Conservation (phyloP, 768 basidiomycete species). For the Candolleomyces eurysporus region DNA sequence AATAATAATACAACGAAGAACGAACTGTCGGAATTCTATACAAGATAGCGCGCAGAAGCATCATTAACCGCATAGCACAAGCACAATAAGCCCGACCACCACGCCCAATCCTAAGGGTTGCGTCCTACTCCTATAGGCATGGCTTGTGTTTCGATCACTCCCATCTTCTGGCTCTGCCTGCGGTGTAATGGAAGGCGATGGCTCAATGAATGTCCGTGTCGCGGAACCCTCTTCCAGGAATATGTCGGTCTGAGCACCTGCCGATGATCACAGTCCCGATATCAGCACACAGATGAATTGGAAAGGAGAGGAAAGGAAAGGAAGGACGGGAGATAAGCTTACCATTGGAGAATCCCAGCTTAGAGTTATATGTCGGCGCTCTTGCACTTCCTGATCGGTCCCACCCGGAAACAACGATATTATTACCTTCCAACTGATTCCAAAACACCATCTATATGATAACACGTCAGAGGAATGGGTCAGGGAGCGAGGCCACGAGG, state of each 20-base stretch:
- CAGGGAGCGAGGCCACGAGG: background rate
- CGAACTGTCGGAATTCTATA: too few relatives aligned
- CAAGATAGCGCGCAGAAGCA: too few relatives aligned
- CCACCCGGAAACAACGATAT: conserved; percentile 35
- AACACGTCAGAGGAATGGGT: background rate
- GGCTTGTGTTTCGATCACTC: too few relatives aligned
- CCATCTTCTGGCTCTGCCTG: too few relatives aligned
- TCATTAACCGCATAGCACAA: too few relatives aligned
- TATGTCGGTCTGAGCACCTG: conserved; percentile 9
- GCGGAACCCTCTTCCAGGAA: conserved; percentile 7
- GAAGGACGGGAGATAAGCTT: background rate
- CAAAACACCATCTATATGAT: conserved; percentile 35
- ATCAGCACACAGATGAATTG: too few relatives aligned
- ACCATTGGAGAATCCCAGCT: conserved; percentile 35
- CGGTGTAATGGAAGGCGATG: conserved; percentile 5
- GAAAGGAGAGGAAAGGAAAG: background rate
- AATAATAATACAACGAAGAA: too few relatives aligned
- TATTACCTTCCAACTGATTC: conserved; percentile 43
- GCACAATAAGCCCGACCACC: too few relatives aligned
- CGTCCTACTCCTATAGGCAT: too few relatives aligned
- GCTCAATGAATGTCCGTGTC: conserved; percentile 3
- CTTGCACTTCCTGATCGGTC: conserved; percentile 44
- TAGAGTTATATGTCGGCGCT: conserved; percentile 34
- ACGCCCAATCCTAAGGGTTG: too few relatives aligned
- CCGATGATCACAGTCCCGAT: background rate